A percentile compares a stretch with the other conserved stretches of the same genome.
Conservation (phyloP, 441 rosid genomes). For the Adansonia grandidieri region DNA sequence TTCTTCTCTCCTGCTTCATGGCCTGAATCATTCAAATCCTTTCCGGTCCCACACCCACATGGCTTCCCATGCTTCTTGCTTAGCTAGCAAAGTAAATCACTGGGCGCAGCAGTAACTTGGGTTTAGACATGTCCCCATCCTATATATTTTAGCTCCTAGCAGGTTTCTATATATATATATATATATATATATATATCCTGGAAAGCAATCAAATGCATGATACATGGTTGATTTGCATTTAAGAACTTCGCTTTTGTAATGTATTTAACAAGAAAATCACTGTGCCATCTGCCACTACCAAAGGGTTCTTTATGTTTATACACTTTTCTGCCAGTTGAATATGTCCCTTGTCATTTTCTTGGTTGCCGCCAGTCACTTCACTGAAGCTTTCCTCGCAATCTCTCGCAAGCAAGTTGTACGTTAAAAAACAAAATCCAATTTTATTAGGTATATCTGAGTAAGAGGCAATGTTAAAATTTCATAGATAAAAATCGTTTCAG, state of each 20-base stretch:
- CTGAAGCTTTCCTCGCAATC: too few species aligned
- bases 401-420: too few species aligned
- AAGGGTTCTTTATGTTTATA: background rate
- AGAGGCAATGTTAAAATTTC: too few species aligned
- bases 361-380: too few species aligned
- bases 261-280: background rate
- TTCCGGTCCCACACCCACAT: conserved; percentile 5
- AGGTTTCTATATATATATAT: too few species aligned
- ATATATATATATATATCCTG: background rate
- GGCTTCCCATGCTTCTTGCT: background rate
- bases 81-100: background rate
- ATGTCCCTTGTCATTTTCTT: too few species aligned
- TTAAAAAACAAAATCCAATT: too few species aligned
- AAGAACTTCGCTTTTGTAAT: background rate
- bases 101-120: background rate
- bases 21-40: conserved; percentile 8
- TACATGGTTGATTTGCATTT: background rate
- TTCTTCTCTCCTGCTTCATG: background rate
- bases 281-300: background rate
- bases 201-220: background rate
- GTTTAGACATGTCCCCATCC: background rate
- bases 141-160: background rate
- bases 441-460: too few species aligned
- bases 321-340: background rate
- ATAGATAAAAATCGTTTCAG: too few species aligned